A percentile compares a stretch with the other conserved stretches of the same genome.
phyloP scores from a whole-genome alignment of 2,329 filamentous ascomycete species.

The Chrysosporium queenslandicum region DNA sequence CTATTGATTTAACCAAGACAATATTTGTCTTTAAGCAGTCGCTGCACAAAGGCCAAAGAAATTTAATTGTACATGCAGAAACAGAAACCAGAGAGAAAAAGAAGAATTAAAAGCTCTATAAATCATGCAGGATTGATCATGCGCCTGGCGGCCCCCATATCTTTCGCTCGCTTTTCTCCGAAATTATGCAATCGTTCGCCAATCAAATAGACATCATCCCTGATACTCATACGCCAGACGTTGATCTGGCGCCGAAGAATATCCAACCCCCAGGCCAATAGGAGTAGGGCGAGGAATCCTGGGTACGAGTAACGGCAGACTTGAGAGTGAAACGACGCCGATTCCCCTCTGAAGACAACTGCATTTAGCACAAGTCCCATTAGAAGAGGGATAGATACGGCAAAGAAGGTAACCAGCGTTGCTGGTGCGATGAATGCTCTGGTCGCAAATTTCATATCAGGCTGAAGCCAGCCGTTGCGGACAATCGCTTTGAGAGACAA shows the following conservation, averaged over 20 bases:
- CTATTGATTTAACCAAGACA: not conserved
- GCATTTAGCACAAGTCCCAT: conserved; percentile 47
- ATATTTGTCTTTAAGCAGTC: too few species aligned
- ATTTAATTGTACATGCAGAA: too few species aligned
- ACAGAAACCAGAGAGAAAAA: not conserved
- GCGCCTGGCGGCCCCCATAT: conserved; percentile 31
- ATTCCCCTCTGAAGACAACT: conserved; percentile 28
- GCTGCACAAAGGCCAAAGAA: too few species aligned
- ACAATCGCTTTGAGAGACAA: conserved; percentile 65
- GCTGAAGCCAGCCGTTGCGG: conserved; percentile 64
- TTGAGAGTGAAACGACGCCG: conserved; percentile 28
- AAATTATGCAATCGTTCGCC: conserved; percentile 94
- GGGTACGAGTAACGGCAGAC: conserved; percentile 68
- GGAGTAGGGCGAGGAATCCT: conserved; percentile 44
- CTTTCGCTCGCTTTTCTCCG: conserved; percentile 47
- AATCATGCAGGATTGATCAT: conserved; percentile 24
- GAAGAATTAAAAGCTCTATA: not conserved
- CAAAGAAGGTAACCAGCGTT: conserved; percentile 48
- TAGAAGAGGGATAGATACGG: conserved; percentile 55
- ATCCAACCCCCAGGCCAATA: conserved; percentile 39
- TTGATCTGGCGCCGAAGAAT: conserved; percentile 48
- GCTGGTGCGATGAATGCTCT: conserved; percentile 77
- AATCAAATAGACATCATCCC: conserved; percentile 93
- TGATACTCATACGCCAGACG: conserved; percentile 68
- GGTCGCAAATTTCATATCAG: conserved; percentile 68